phyloP scores from a whole-genome alignment of 768 basidiomycete species.

The Multifurca ochricompacta region DNA sequence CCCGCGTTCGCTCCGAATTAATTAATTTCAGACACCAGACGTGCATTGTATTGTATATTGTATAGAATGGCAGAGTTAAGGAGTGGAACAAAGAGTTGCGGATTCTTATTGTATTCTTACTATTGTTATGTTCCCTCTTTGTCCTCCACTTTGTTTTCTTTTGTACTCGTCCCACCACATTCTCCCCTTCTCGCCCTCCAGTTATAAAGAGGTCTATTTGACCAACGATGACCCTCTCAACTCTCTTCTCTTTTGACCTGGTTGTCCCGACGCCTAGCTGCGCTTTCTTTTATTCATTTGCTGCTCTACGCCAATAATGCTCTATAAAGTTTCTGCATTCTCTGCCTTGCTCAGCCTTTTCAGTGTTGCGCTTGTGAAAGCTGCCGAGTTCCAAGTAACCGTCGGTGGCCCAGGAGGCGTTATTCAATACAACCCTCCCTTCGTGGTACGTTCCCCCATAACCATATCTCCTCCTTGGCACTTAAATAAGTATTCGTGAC shows the following conservation, averaged over 20 bases:
- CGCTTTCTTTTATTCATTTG: not conserved
- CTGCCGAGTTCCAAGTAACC: slow-evolving; percentile 35
- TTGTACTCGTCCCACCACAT: not conserved
- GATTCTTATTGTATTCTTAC: too few relatives aligned
- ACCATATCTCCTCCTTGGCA: too few relatives aligned
- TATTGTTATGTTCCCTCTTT: slow-evolving; percentile 1
- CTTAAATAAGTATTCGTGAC: not conserved
- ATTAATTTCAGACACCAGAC: too few relatives aligned
- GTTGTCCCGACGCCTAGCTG: slow-evolving; percentile 11
- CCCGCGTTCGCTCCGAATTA: too few relatives aligned
- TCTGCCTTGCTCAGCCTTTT: slow-evolving; percentile 24
- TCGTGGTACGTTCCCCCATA: slow-evolving; percentile 25
- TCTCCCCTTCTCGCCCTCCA: not conserved
- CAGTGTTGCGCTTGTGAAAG: slow-evolving; percentile 29
- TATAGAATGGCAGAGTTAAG: too few relatives aligned
- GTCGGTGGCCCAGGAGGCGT: slow-evolving; percentile 40
- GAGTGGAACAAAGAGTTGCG: too few relatives aligned
- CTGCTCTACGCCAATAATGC: slow-evolving; percentile 1
- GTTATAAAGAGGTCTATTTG: slow-evolving; percentile 10
- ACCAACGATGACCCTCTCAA: not conserved
- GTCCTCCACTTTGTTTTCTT: slow-evolving; percentile 7
- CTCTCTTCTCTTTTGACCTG: slow-evolving; percentile 13
- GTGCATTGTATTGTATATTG: too few relatives aligned
- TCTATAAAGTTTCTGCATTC: slow-evolving; percentile 22
- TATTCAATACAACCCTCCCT: slow-evolving; percentile 34